These are phyloP conservation scores for Mallotus japonicus DNA, from an alignment of 441 rosid species.

Conservation along the genomic window DNA sequence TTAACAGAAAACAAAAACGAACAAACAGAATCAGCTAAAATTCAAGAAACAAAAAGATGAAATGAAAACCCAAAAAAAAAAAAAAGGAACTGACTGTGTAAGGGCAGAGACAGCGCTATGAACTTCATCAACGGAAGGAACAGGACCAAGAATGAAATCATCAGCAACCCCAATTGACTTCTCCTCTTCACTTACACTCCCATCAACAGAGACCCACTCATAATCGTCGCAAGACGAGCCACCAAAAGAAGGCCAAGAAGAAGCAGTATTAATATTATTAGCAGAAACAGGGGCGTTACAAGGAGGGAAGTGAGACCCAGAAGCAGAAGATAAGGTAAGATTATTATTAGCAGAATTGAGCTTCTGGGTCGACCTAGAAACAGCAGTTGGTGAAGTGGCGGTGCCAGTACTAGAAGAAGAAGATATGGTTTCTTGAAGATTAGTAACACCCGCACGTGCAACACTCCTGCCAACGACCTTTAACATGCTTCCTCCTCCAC, in stretches of 20 bases:
- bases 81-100: constrained; percentile 46
- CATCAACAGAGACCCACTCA: constrained; percentile 63
- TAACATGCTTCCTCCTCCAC: constrained; percentile 57
- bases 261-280: constrained; percentile 25
- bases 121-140: constrained; percentile 82
- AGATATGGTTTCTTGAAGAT: constrained; percentile 52
- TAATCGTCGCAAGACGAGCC: constrained; percentile 46
- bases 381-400: constrained; percentile 32
- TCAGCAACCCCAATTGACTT: constrained; percentile 24
- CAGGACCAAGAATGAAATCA: constrained; percentile 55
- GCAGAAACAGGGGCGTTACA: constrained; percentile 40
- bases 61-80: no score
- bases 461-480: constrained; percentile 54
- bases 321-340: constrained; percentile 39
- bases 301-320: constrained; percentile 27
- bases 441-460: constrained; percentile 51
- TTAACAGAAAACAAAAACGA: background rate
- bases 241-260: constrained; percentile 22
- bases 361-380: constrained; percentile 33
- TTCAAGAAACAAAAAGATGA: no score
- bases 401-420: constrained; percentile 30
- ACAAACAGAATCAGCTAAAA: background rate
- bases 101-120: constrained; percentile 71
- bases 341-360: constrained; percentile 28
- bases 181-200: constrained; percentile 43